phyloP scores from a whole-genome alignment of 2,329 filamentous ascomycete species.

The Botrytis sinoallii region DNA sequence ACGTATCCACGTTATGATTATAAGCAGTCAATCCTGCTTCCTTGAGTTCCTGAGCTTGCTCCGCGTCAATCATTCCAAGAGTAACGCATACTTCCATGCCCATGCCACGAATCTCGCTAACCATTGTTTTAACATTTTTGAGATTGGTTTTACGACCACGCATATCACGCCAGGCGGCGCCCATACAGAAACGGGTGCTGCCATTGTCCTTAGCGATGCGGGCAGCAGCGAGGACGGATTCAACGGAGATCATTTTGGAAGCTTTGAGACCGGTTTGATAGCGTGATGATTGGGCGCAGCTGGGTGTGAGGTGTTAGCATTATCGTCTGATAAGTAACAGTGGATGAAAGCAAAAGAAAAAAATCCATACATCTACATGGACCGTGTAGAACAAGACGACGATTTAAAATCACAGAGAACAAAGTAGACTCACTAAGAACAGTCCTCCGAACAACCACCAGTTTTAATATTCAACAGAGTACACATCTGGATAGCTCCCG shows the following conservation, averaged over 20 bases:
- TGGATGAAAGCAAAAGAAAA: rapidly evolving
- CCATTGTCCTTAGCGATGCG: conserved; percentile 76
- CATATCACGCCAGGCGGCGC: conserved; percentile 92
- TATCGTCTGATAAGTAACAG: no score
- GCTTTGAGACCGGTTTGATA: conserved; percentile 75
- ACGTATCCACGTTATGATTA: conserved; percentile 93
- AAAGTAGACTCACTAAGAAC: conserved; percentile 57
- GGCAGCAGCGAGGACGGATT: conserved; percentile 76
- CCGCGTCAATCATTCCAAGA: conserved; percentile 82
- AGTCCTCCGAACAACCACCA: conserved; percentile 88
- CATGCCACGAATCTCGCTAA: conserved; percentile 73
- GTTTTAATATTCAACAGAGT: conserved; percentile 97
- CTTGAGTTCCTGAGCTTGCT: conserved; percentile 78
- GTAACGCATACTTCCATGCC: conserved; percentile 94
- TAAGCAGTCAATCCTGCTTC: conserved; percentile 84
- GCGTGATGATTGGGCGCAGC: conserved; percentile 79
- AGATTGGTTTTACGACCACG: conserved; percentile 80
- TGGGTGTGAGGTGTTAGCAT: background rate
- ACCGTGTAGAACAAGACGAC: background rate
- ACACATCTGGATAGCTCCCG: conserved; percentile 82
- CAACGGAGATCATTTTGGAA: conserved; percentile 74
- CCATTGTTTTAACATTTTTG: conserved; percentile 83
- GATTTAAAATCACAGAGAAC: background rate
- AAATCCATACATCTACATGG: rapidly evolving
- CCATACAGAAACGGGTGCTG: conserved; percentile 92